Conservation (phyloP, 2,329 filamentous ascomycete species). For the Alternaria triticimaculans region DNA sequence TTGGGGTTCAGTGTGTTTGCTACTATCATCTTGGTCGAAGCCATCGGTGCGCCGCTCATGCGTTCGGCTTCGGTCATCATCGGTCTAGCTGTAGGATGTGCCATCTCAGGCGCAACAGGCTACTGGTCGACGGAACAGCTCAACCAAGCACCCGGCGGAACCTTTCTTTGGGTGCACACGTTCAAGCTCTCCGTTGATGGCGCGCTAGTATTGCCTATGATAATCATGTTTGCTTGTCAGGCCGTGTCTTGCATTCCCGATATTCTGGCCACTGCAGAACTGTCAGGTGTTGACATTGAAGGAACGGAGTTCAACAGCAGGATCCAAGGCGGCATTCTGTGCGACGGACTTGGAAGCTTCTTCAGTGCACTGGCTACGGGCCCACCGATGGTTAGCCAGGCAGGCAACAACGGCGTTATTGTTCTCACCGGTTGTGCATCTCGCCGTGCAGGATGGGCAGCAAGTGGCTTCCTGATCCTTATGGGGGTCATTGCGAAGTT, state of each 20-base stretch:
- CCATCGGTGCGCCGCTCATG: conserved; percentile 37
- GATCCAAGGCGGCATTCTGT: conserved; percentile 37
- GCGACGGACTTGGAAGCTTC: conserved; percentile 37
- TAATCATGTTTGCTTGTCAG: conserved; percentile 41
- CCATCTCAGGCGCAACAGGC: conserved; percentile 35
- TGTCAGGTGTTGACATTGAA: conserved; percentile 35
- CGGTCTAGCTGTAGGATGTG: conserved; percentile 35
- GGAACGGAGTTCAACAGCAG: conserved; percentile 35
- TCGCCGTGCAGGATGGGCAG: conserved; percentile 38
- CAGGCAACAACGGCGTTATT: conserved; percentile 40
- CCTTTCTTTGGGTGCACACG: conserved; percentile 37
- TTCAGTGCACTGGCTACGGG: conserved; percentile 36
- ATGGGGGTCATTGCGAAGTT: conserved; percentile 40
- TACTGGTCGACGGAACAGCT: conserved; percentile 34
- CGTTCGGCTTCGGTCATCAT: conserved; percentile 36
- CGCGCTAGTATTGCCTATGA: conserved; percentile 31
- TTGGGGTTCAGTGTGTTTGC: conserved; percentile 39
- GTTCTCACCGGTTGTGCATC: conserved; percentile 36
- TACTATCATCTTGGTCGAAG: conserved; percentile 36
- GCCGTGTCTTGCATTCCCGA: conserved; percentile 48
- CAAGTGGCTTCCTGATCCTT: conserved; percentile 33
- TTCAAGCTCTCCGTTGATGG: conserved; percentile 40
- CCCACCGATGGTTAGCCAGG: conserved; percentile 38
- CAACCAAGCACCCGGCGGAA: conserved; percentile 26
- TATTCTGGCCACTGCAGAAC: conserved; percentile 37